Evolutionary conservation across 202 grass and related monocot species (phyloP).

Genomic region (Setaria italica): DNA sequence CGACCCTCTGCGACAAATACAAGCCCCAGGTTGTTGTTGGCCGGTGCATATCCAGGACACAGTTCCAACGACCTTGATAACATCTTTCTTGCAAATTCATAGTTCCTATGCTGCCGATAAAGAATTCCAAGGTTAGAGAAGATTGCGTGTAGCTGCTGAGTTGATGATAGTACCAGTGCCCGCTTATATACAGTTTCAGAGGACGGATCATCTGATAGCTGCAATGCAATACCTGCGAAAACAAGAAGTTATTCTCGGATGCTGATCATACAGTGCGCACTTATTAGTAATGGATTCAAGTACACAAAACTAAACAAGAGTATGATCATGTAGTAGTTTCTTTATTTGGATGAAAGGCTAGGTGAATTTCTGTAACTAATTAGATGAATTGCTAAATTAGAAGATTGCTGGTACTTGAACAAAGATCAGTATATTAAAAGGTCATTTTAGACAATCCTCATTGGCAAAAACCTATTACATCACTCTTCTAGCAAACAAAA

Average conservation of each 20-base stretch:
- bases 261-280: neutral
- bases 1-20: conserved; percentile 70
- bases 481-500: neutral
- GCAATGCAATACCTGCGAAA: conserved; percentile 82
- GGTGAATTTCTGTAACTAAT: neutral
- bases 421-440: conserved; percentile 9
- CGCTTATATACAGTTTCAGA: conserved; percentile 85
- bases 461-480: conserved; percentile 14
- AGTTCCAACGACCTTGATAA: conserved; percentile 81
- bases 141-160: conserved; percentile 76
- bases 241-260: conserved; percentile 18
- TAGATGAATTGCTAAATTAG: conserved; percentile 17
- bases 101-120: conserved; percentile 78
- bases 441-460: neutral
- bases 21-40: conserved; percentile 92
- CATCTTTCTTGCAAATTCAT: conserved; percentile 85
- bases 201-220: conserved; percentile 76
- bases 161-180: conserved; percentile 66
- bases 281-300: conserved; percentile 18
- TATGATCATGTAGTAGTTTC: conserved; percentile 15
- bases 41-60: conserved; percentile 89
- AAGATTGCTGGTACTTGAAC: conserved; percentile 26
- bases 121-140: conserved; percentile 95
- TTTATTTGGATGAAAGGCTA: conserved; percentile 11
- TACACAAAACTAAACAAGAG: neutral